Conservation (phyloP, 1,139 yeast genomes). For the Fermentozyma sake region DNA sequence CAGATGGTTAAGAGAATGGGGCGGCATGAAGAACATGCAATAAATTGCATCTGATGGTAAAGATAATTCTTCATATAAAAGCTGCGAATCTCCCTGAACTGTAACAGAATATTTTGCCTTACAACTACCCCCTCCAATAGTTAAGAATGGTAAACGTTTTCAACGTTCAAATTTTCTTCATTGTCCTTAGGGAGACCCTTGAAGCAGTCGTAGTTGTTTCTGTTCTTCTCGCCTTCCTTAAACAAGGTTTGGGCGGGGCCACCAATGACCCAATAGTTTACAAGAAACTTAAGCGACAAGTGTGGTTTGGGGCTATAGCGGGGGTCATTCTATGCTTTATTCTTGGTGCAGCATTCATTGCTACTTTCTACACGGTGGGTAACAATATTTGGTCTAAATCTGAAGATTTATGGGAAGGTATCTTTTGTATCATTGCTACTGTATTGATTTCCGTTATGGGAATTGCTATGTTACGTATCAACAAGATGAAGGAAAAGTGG, state of each 20-base stretch:
- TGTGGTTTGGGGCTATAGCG: conserved; percentile 69
- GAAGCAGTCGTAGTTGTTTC: conserved; percentile 21
- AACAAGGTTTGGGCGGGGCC: conserved; percentile 18
- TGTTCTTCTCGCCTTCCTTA: conserved; percentile 19
- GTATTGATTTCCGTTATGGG: conserved; percentile 87
- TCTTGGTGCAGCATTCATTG: conserved; percentile 82
- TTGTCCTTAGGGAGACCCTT: conserved; percentile 19
- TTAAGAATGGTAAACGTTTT: conserved; percentile 16
- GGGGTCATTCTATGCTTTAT: conserved; percentile 74
- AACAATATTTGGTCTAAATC: conserved; percentile 80
- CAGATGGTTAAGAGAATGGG: no score
- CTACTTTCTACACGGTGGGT: conserved; percentile 74
- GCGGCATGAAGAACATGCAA: no score
- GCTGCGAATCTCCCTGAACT: no score
- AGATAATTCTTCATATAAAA: no score
- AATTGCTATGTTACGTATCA: conserved; percentile 82
- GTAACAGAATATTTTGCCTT: no score
- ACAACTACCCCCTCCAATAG: no score
- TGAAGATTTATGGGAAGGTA: conserved; percentile 94
- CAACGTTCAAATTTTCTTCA: conserved; percentile 20
- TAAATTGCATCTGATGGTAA: no score
- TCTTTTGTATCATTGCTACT: conserved; percentile 77
- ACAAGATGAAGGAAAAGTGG: conserved; percentile 90
- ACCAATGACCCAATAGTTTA: conserved; percentile 15
- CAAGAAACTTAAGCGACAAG: conserved; percentile 44